Conservation (phyloP, 1,139 yeast genomes). For the Dujonia santamariae region DNA sequence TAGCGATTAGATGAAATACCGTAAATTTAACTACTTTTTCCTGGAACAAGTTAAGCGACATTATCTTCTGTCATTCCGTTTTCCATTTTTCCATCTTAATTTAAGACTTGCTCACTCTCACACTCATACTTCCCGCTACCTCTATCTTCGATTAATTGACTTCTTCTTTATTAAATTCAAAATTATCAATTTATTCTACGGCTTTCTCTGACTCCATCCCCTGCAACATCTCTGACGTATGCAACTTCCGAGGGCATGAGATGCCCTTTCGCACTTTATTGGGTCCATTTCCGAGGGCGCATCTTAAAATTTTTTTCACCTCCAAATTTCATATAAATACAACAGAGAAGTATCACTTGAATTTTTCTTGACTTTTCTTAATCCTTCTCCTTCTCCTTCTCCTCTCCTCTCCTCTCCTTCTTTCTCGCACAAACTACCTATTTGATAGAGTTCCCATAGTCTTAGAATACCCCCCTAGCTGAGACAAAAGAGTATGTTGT, state of each 20-base stretch:
- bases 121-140: no score
- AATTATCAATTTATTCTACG: no score
- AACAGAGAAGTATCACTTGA: background rate
- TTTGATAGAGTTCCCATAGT: conserved; percentile 6
- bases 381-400: conserved; percentile 16
- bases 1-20: no score
- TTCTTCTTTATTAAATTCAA: no score
- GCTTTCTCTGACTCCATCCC: no score
- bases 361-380: conserved; percentile 6
- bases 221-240: conserved; percentile 7
- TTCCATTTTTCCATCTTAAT: no score
- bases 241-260: conserved; percentile 4
- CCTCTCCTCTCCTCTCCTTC: conserved; percentile 17
- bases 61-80: no score
- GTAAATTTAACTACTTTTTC: no score
- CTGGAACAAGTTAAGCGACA: no score
- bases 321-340: conserved; percentile 7
- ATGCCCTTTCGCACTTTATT: conserved; percentile 4
- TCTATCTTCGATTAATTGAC: no score
- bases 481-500: conserved; percentile 9
- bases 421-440: conserved; percentile 13
- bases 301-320: conserved; percentile 4
- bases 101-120: no score
- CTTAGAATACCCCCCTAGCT: conserved; percentile 7
- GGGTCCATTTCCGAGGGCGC: conserved; percentile 6